These are phyloP conservation scores for Helenozyma baotianmanensis DNA, from an alignment of 805 yeast genomes.

Conservation along the genomic window DNA sequence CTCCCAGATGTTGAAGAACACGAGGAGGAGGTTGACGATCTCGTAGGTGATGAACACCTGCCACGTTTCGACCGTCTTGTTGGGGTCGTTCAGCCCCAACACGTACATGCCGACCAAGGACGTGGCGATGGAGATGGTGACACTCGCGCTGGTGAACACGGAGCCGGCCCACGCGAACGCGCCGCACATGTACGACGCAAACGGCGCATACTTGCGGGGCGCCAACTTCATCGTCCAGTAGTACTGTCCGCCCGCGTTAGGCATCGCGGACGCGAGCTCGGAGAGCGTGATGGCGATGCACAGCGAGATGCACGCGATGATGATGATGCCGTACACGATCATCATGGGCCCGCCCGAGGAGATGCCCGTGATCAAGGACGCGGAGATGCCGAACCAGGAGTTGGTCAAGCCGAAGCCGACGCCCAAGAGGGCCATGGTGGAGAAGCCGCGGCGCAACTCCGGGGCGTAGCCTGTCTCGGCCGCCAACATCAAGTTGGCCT, in stretches of 20 bases:
- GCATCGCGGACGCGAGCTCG: slow-evolving; percentile 51
- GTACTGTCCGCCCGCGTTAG: slow-evolving; percentile 57
- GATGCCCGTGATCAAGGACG: slow-evolving; percentile 51
- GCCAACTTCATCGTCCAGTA: slow-evolving; percentile 56
- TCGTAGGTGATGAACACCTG: slow-evolving; percentile 51
- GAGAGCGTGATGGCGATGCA: slow-evolving; percentile 48
- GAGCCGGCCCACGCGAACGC: slow-evolving; percentile 60
- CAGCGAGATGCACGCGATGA: slow-evolving; percentile 43
- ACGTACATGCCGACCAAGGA: slow-evolving; percentile 50
- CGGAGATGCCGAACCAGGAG: slow-evolving; percentile 59
- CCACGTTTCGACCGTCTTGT: slow-evolving; percentile 43
- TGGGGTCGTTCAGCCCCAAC: slow-evolving; percentile 26
- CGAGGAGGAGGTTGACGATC: slow-evolving; percentile 37
- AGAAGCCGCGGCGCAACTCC: slow-evolving; percentile 16
- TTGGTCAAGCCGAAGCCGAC: slow-evolving; percentile 59
- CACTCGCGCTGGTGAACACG: slow-evolving; percentile 58
- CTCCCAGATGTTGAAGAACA: slow-evolving; percentile 49
- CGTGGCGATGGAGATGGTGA: slow-evolving; percentile 49
- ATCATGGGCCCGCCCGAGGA: slow-evolving; percentile 56
- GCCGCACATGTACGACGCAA: slow-evolving; percentile 57
- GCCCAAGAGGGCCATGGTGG: slow-evolving; percentile 42
- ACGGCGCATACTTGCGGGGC: slow-evolving; percentile 43
- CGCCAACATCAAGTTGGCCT: slow-evolving; percentile 22
- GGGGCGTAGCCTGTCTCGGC: slow-evolving; percentile 27
- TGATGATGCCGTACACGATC: slow-evolving; percentile 52